phyloP scores from a whole-genome alignment of 306 rosid species.

The Inga leiocalycina region DNA sequence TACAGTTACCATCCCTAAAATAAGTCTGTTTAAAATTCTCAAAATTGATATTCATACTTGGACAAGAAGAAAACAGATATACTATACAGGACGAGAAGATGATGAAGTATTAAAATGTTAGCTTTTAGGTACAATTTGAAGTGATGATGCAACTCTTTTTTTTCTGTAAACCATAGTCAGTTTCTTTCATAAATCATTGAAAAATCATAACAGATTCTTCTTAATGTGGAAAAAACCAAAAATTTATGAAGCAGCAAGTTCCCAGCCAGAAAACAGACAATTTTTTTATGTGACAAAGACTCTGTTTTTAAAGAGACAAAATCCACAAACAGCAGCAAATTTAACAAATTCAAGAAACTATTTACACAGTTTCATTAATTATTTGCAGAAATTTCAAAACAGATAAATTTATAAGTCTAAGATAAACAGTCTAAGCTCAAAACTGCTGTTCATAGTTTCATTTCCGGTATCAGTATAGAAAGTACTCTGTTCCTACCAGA shows the following conservation, averaged over 20 bases:
- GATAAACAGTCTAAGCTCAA: neutral
- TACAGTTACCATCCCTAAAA: slow-evolving; percentile 30
- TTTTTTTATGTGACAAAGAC: neutral
- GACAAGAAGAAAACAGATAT: neutral
- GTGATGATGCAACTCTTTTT: neutral
- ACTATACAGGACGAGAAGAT: neutral
- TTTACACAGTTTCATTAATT: neutral
- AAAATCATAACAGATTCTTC: neutral
- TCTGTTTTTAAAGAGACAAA: neutral
- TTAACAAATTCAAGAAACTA: neutral
- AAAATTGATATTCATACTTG: neutral
- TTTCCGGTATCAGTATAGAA: neutral
- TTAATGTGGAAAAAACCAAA: neutral
- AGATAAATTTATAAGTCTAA: neutral
- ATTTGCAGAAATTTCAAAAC: neutral
- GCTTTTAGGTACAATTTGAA: neutral
- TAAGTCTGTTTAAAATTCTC: neutral
- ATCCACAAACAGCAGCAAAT: neutral
- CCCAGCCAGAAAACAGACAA: neutral
- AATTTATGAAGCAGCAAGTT: neutral
- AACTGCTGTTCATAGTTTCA: neutral
- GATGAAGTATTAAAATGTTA: neutral
- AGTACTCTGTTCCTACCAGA: neutral
- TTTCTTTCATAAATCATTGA: neutral
- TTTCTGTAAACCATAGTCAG: neutral